Conservation (phyloP, 2,329 filamentous ascomycete species). For the Alternaria sp. region DNA sequence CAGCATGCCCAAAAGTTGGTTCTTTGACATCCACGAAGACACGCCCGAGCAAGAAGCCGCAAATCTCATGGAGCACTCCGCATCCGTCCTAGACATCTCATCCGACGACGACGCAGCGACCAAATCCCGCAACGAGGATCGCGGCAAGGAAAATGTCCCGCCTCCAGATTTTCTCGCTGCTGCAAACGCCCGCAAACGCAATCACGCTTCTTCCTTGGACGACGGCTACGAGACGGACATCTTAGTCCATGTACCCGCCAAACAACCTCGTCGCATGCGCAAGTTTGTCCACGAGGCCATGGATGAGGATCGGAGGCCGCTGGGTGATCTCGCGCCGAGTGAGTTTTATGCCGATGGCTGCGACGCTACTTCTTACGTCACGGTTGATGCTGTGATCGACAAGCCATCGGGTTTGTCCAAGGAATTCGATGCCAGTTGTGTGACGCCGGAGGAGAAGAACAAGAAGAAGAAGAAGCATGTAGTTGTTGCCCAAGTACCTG, state of each 20-base stretch:
- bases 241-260: conserved; percentile 33
- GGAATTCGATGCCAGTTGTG: conserved; percentile 41
- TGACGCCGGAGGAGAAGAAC: conserved; percentile 26
- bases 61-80: conserved; percentile 91
- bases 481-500: not conserved
- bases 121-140: conserved; percentile 63
- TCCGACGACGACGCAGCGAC: conserved; percentile 80
- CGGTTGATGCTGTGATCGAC: conserved; percentile 49
- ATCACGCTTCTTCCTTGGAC: conserved; percentile 13
- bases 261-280: conserved; percentile 37
- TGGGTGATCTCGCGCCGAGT: conserved; percentile 47
- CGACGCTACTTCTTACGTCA: conserved; percentile 47
- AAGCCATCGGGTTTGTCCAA: conserved; percentile 48
- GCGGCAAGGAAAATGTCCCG: conserved; percentile 93
- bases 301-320: conserved; percentile 53
- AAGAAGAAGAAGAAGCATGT: not conserved
- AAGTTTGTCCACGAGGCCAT: conserved; percentile 49
- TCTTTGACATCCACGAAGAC: conserved; percentile 95
- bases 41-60: conserved; percentile 88
- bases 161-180: conserved; percentile 60
- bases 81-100: conserved; percentile 84
- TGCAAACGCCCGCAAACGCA: conserved; percentile 26
- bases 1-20: conserved; percentile 71
- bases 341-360: conserved; percentile 54
- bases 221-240: conserved; percentile 26